Evolutionary conservation across 352 stramenopile species (phyloP).

Genomic region (Globisporangium megalacanthum): DNA sequence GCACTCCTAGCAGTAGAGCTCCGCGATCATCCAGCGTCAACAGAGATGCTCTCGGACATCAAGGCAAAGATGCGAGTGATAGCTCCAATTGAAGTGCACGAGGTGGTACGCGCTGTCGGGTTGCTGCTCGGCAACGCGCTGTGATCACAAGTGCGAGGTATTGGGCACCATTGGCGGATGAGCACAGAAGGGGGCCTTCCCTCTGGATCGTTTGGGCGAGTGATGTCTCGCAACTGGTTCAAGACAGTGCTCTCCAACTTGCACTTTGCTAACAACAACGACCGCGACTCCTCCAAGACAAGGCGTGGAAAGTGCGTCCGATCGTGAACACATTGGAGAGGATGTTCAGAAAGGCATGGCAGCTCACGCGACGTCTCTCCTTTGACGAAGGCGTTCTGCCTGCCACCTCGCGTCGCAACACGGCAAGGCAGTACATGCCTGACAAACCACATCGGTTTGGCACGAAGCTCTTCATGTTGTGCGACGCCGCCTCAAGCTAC

Average conservation of each 20-base stretch:
- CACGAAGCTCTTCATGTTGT: conserved; percentile 28
- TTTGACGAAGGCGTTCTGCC: conserved; percentile 29
- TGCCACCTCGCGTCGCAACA: conserved; percentile 19
- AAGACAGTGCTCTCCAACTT: background rate
- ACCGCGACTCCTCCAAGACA: background rate
- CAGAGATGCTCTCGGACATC: background rate
- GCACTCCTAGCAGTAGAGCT: background rate
- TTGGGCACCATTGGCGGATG: background rate
- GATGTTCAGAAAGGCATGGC: conserved; percentile 7
- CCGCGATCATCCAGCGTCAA: background rate
- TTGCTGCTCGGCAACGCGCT: too few relatives aligned
- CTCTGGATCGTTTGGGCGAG: background rate
- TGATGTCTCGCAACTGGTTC: conserved; percentile 1
- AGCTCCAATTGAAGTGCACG: too few relatives aligned
- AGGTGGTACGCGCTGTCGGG: too few relatives aligned
- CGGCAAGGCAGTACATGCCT: conserved; percentile 25
- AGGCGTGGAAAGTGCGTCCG: too few relatives aligned
- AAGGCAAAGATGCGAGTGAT: too few relatives aligned
- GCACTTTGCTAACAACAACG: background rate
- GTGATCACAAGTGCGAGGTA: background rate
- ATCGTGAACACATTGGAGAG: conserved; percentile 11
- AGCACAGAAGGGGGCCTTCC: background rate
- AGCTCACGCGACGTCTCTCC: conserved; percentile 10
- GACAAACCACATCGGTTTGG: conserved; percentile 29
- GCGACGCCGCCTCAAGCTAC: conserved; percentile 13